Percentiles rank a stretch among this genome's conserved stretches.
Conservation (phyloP, 345 rosid genomes). For the Populus pruinosa region DNA sequence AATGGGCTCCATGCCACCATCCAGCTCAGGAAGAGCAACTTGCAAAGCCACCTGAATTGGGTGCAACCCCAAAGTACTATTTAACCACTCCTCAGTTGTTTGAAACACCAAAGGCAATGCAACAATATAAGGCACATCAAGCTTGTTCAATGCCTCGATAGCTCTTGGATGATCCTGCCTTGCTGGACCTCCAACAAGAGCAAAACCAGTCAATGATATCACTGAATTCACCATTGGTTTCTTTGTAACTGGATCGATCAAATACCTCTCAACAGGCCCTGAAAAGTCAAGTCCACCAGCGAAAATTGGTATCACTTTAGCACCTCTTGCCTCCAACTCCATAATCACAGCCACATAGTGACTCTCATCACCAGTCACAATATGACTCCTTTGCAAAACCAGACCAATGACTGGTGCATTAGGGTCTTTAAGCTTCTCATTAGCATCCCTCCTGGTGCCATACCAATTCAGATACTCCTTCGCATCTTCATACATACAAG, state of each 20-base stretch:
- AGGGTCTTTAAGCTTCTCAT: conserved; percentile 60
- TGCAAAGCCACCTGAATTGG: conserved; percentile 99
- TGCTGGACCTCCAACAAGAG: conserved; percentile 98
- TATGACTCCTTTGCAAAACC: conserved; percentile 93
- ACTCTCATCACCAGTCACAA: conserved; percentile 94
- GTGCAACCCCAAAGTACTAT: conserved; percentile 90
- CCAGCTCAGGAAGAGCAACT: conserved; percentile 97
- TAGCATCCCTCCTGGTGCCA: conserved; percentile 74
- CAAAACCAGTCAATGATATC: conserved; percentile 86
- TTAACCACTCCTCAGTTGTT: conserved; percentile 96
- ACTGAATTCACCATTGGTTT: conserved; percentile 69
- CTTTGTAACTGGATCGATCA: conserved; percentile 65
- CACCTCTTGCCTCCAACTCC: conserved; percentile 98
- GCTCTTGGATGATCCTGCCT: conserved; percentile 99
- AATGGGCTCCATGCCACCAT: conserved; percentile 98
- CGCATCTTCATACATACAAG: conserved; percentile 88
- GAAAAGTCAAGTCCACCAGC: conserved; percentile 96
- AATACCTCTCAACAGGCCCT: conserved; percentile 79
- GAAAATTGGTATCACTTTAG: conserved; percentile 88
- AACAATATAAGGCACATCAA: conserved; percentile 88
- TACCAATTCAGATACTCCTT: conserved; percentile 97
- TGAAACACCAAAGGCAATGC: conserved; percentile 96
- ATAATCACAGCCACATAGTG: conserved; percentile 97
- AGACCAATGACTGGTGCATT: conserved; percentile 77
- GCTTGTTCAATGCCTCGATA: conserved; percentile 81